Conservation (phyloP, 805 yeast species). For the Monosporozyma aquatica region DNA sequence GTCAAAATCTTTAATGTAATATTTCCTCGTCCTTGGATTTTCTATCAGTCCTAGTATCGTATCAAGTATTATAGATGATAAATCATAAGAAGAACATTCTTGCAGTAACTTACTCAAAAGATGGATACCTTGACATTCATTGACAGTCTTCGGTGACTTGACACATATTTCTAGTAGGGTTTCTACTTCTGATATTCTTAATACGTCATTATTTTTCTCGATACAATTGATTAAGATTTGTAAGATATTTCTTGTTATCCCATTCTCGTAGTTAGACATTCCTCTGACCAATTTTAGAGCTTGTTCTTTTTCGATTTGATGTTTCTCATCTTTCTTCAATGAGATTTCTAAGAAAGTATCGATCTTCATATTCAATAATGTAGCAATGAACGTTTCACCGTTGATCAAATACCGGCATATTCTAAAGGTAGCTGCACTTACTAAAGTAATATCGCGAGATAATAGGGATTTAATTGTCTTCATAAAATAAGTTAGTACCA, state of each 20-base stretch:
- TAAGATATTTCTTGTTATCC: constrained; percentile 58
- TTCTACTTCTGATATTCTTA: constrained; percentile 46
- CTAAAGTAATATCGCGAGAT: constrained; percentile 46
- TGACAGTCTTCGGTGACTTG: constrained; percentile 36
- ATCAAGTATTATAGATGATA: constrained; percentile 23
- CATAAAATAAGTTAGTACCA: constrained; percentile 50
- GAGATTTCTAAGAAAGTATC: constrained; percentile 59
- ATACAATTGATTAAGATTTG: constrained; percentile 58
- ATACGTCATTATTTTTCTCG: constrained; percentile 44
- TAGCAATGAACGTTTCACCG: constrained; percentile 44
- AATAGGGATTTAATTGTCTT: constrained; percentile 53
- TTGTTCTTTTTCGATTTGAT: constrained; percentile 60
- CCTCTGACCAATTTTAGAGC: constrained; percentile 64
- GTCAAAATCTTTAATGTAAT: constrained; percentile 47
- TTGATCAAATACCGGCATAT: constrained; percentile 57
- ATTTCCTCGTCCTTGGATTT: constrained; percentile 22
- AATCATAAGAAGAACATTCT: constrained; percentile 19
- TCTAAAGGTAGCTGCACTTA: constrained; percentile 68
- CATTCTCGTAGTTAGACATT: constrained; percentile 46
- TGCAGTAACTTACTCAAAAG: constrained; percentile 29
- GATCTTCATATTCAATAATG: constrained; percentile 44
- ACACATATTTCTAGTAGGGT: constrained; percentile 48
- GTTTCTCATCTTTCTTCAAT: constrained; percentile 47
- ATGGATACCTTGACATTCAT: constrained; percentile 39
- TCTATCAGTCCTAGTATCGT: constrained; percentile 25